Percentiles rank a stretch among this genome's conserved stretches.
phyloP scores from a whole-genome alignment of 2,329 filamentous ascomycete species.

The Talaromyces islandicus region DNA sequence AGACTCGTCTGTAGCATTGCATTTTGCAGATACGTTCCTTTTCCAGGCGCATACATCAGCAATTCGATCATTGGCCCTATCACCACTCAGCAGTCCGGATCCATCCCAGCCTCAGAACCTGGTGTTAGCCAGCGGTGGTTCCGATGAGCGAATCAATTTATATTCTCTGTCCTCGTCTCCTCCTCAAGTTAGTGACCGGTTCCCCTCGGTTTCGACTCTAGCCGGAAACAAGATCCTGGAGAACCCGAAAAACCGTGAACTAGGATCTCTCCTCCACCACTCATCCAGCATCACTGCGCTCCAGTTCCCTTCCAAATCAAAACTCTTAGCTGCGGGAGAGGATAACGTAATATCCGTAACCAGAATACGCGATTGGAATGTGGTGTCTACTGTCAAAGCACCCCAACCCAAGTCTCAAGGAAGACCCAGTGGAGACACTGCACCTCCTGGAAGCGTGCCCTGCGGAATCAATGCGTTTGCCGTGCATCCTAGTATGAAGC shows the following conservation, averaged over 20 bases:
- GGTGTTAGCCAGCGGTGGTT: slow-evolving; percentile 83
- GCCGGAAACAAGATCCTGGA: slow-evolving; percentile 70
- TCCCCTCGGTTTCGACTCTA: slow-evolving; percentile 59
- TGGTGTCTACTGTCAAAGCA: slow-evolving; percentile 81
- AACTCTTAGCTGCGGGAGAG: slow-evolving; percentile 80
- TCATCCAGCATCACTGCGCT: slow-evolving; percentile 73
- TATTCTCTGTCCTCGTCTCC: slow-evolving; percentile 77
- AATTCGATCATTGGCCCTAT: slow-evolving; percentile 82
- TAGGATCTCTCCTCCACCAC: slow-evolving; percentile 84
- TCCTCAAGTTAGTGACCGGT: slow-evolving; percentile 50
- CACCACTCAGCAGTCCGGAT: slow-evolving; percentile 58
- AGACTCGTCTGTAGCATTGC: slow-evolving; percentile 36
- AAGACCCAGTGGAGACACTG: slow-evolving; percentile 83
- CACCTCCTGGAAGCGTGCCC: slow-evolving; percentile 70
- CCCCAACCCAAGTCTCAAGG: slow-evolving; percentile 75
- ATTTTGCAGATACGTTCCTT: slow-evolving; percentile 87
- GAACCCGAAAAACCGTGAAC: slow-evolving; percentile 79
- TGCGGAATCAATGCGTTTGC: slow-evolving; percentile 93
- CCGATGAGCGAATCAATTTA: slow-evolving; percentile 90
- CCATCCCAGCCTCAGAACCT: slow-evolving; percentile 66
- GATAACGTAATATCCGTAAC: slow-evolving; percentile 89
- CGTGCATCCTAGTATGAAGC: slow-evolving; percentile 90
- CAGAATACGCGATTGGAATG: slow-evolving; percentile 80
- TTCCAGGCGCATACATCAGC: slow-evolving; percentile 91
- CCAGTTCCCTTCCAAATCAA: slow-evolving; percentile 75